Evolutionary conservation across 768 basidiomycete genomes (phyloP), one percentile per base, ranked within the genome.

Genomic region (Amanita pallidorosea): DNA sequence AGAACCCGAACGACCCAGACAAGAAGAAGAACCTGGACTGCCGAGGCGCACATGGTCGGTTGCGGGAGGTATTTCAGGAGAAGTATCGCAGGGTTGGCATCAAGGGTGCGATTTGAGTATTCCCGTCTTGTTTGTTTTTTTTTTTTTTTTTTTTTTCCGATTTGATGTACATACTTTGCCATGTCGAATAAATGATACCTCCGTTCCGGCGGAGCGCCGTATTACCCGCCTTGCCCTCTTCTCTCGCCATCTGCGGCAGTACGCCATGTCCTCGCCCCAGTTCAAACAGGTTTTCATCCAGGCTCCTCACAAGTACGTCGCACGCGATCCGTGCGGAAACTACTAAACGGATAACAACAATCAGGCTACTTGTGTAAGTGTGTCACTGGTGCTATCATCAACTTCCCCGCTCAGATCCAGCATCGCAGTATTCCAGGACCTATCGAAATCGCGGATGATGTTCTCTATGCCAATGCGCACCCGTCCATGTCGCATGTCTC

Each of bases 401-500:
- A 41, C 27, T 45, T 33, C 22, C 45, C 49, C 43, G 53, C 43
- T 56, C 59, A 34, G 56, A 47, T 49, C 52, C 40, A 9, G 17
- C n/a, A 17, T 37, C 15, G 33, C 54, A 83, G 80, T 49, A 78
- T 83, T 52, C 80, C 80, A 49, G 80, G 80, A 15, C 80, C 80
- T 22, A 79, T 81, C 56, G 80, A 83, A 60, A 70, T 82, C 51
- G 61, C 74, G 33, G 74, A 77, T 61, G 72, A 75, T 56, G 43
- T 53, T 15, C 35, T 36, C 22, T 27, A 48, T 48, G 92, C 93
- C 60, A 97, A 97, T 73, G 95, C 96, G 0, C 89, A 88, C 58
- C 91, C 92, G 0, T 80, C 84, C 49, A 75, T 92, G 74, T 88
- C 87, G 47, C 94, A 97, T 65, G 81, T 92, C 58, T 86, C 89